Conservation (phyloP, 495 filamentous ascomycete genomes). For the Parachaetomium inaequale region DNA sequence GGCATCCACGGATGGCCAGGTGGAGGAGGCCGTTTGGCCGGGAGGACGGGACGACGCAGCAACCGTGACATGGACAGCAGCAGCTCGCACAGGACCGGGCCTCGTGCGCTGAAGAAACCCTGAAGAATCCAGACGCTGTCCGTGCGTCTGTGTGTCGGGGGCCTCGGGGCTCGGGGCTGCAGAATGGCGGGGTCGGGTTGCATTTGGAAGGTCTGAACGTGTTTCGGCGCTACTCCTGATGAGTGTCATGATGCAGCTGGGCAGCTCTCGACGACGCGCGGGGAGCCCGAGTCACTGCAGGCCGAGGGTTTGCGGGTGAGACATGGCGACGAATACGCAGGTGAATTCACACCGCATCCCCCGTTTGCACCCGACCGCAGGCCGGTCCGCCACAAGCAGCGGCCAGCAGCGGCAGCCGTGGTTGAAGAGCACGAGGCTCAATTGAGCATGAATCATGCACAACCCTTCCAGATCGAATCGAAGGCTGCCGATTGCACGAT, state of each 20-base stretch:
- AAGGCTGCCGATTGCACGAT: background rate
- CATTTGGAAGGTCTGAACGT: conserved; percentile 5
- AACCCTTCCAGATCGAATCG: background rate
- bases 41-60: no score
- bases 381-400: no score
- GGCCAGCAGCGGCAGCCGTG: no score
- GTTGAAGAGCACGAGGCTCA: no score
- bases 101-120: no score
- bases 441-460: background rate
- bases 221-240: conserved; percentile 6
- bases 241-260: background rate
- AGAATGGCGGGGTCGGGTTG: conserved; percentile 2
- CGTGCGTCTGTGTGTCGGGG: conserved; percentile 5
- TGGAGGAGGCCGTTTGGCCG: conserved; percentile 12
- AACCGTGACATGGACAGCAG: no score
- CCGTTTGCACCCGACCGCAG: no score
- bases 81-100: no score
- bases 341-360: no score
- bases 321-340: background rate
- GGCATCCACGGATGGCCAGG: background rate
- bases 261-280: background rate
- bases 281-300: no score
- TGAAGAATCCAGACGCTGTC: background rate
- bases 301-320: background rate
- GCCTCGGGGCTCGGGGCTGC: background rate